phyloP scores from a whole-genome alignment of 1,284 basidiomycete genomes.

The Sparassis latifolia region DNA sequence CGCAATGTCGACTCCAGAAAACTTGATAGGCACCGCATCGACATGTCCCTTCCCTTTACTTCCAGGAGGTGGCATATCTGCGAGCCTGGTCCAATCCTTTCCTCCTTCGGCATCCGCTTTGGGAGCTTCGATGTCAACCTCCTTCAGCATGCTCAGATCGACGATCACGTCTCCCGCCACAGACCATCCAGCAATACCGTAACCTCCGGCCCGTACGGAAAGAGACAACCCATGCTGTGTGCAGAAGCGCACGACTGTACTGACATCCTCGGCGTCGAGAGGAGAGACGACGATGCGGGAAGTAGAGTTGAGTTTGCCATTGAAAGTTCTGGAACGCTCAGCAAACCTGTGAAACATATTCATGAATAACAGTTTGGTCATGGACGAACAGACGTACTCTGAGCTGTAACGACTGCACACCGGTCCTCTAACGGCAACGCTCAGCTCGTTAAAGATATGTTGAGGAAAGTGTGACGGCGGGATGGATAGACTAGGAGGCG shows the following conservation, averaged over 20 bases:
- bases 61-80: constrained; percentile 40
- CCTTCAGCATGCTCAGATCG: constrained; percentile 65
- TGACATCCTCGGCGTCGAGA: constrained; percentile 67
- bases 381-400: constrained; percentile 10
- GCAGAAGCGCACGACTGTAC: constrained; percentile 67
- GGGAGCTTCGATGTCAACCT: constrained; percentile 62
- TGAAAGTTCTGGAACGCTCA: constrained; percentile 65
- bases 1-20: background rate
- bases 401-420: constrained; percentile 16
- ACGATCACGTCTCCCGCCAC: constrained; percentile 80
- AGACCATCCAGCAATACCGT: constrained; percentile 84
- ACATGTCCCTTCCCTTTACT: constrained; percentile 48
- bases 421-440: constrained; percentile 15
- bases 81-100: constrained; percentile 51
- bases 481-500: background rate
- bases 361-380: background rate
- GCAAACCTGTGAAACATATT: constrained; percentile 42
- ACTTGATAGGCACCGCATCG: background rate
- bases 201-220: constrained; percentile 85
- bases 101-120: constrained; percentile 24
- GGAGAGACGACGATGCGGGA: constrained; percentile 64
- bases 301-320: constrained; percentile 61
- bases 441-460: constrained; percentile 15
- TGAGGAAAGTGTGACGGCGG: constrained; percentile 5
- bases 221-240: constrained; percentile 58